Conservation (phyloP, 2,329 filamentous ascomycete species). For the Aspergillus udagawae region DNA sequence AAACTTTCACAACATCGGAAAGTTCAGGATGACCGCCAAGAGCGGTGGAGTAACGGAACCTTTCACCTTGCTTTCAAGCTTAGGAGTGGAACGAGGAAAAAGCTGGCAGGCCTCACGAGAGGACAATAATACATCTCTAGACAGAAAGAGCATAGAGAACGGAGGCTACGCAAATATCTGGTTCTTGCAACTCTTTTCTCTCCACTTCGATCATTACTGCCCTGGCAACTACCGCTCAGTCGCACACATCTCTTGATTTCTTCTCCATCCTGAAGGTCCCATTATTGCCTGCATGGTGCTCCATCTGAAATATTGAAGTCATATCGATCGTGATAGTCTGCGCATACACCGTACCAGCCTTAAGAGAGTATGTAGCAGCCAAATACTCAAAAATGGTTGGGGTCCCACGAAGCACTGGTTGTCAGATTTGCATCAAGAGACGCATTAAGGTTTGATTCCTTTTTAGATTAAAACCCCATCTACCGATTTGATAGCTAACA, state of each 20-base stretch:
- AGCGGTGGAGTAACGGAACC: background rate
- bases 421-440: slow-evolving; percentile 31
- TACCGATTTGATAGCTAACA: background rate
- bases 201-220: background rate
- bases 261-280: background rate
- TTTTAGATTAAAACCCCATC: background rate
- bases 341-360: background rate
- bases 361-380: background rate
- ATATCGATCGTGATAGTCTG: background rate
- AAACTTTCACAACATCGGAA: background rate
- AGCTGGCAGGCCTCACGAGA: background rate
- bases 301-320: background rate
- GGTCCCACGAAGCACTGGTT: slow-evolving; percentile 35
- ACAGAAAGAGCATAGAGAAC: background rate
- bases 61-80: background rate
- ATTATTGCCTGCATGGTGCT: background rate
- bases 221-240: background rate
- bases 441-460: slow-evolving; percentile 24
- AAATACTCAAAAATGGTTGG: slow-evolving; percentile 26
- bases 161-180: background rate
- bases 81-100: background rate
- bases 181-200: background rate
- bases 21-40: background rate
- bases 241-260: background rate
- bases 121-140: background rate